Base-by-base conservation (phyloP, 257 asterid species). In the Nicotiana otophora region DNA sequence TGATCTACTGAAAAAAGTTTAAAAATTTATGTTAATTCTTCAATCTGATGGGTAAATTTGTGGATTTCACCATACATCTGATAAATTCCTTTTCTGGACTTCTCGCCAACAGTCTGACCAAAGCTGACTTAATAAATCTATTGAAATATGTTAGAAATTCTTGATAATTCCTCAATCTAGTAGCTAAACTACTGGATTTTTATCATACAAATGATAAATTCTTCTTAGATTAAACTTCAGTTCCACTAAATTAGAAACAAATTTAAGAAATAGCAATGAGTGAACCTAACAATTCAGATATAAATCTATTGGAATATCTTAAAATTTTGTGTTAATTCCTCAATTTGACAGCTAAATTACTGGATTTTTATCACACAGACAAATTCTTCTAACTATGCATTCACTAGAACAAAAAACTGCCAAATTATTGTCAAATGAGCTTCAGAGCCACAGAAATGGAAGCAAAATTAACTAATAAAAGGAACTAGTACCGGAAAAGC, bases 401-500 rank as follows among this genome's bases (percentile, higher is more conserved):
- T 9, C 51, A 42, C 51, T 42, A 7, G 2, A 7, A 5, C 28
- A 7, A 7, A n/a, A 61, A 61, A 61, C 31, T 20, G 33, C 1
- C 78, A 46, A 48, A 16, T 2, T n/a, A 17, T 11, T 11, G 60
- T 23, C 15, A 7, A 7, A 74, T 74, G 62, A 74, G 42, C 39
- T 74, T 48, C 36, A 74, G 7, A 48, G 14, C 80, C 42, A 75
- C 20, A 51, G 53, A 75, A 26, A 51, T 48, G 42, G 42, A 51
- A 75, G 28, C 63, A 58, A 58, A 58, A 58, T 19, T 55, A 4
- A 17, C 0, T 3, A 15, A 14, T 11, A 53, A 53, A 14, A 53
- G 19, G 58, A 53, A 53, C 19, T 53, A 53, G 28, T 90, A 95
- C 98, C 94, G 90, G 94, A 83, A 95, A 95, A 87, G 87, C 88